Evolutionary conservation across 257 asterid genomes (phyloP).

Genomic region (Scutellaria barbata): DNA sequence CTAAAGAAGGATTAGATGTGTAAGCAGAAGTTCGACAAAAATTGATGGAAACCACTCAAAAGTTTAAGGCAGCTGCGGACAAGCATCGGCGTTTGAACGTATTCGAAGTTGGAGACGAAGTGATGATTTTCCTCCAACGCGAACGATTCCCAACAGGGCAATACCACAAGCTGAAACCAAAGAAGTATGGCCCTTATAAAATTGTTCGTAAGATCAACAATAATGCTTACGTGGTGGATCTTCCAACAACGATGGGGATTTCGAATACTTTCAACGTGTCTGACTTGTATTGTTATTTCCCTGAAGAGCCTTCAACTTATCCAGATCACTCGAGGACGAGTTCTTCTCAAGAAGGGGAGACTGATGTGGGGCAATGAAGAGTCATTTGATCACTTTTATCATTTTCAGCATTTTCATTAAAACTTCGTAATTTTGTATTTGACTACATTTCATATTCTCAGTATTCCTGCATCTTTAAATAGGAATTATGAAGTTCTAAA

Average conservation of each 20-base stretch:
- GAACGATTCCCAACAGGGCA: not conserved
- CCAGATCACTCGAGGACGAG: not conserved
- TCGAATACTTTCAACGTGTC: not conserved
- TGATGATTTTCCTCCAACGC: not conserved
- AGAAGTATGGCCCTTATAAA: not conserved
- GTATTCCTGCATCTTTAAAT: too few relatives aligned
- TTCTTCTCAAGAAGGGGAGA: not conserved
- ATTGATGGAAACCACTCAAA: not conserved
- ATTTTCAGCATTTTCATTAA: too few relatives aligned
- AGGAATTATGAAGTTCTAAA: too few relatives aligned
- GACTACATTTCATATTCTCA: too few relatives aligned
- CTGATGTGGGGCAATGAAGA: not conserved
- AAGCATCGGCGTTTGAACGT: not conserved
- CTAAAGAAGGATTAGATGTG: not conserved
- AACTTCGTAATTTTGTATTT: too few relatives aligned
- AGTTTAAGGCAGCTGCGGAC: not conserved
- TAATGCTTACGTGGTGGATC: slow-evolving; percentile 8
- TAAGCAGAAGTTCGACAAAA: not conserved
- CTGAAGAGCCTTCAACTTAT: not conserved
- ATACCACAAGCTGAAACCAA: not conserved
- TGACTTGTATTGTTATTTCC: not conserved
- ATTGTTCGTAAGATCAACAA: not conserved
- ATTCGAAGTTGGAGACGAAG: not conserved
- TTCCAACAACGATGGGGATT: not conserved
- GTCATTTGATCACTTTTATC: not conserved